Base-by-base conservation (phyloP, 208 protist species). In the Trypanosoma melophagium region DNA sequence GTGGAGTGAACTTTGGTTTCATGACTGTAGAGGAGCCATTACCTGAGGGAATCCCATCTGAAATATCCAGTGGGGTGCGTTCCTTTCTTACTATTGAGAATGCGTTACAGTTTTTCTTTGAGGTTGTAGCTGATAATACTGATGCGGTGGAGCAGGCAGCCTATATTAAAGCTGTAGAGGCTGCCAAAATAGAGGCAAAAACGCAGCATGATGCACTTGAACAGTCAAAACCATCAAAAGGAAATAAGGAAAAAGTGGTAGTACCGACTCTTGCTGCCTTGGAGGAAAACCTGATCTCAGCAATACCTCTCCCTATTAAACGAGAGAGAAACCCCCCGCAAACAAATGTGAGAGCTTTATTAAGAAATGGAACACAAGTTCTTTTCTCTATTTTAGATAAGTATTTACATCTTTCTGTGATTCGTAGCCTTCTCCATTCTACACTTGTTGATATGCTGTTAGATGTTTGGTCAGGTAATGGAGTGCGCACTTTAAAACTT, bases 91-190 rank as follows among this genome's bases (percentile, higher is more conserved):
- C 50, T 16, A 52, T 86, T 10, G 80, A 63, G 17, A 45, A 66
- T 19, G 54, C 56, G 0, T 49, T 90, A 1, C 66, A 55, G 40
- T 72, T 92, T 52, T 71, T 86, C 45, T 79, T 83, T 35, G 80
- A 87, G 42, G 84, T 91, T 25, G 64, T 80, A 0, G 87, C 81
- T 0, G 87, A 91, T 58, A 92, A 93, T 77, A 68, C 69, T 4
- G 49, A 57, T 42, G 90, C 78, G 1, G 84, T 82, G 10, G 81
- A 79, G 47, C 35, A 68, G 10, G 79, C 61, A 1, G 56, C 74
- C 4, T 83, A 92, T 61, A 65, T 57, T 7, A 25, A 52, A 9
- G 84, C 83, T 12, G 71, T 90, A 10, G 79, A 78, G 22, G 57
- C 61, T 10, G 89, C 85, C 8, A 79, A 78, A 58, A 63, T 72